Base-by-base conservation (phyloP, 441 rosid genomes). In the Euphorbia celastroides region DNA sequence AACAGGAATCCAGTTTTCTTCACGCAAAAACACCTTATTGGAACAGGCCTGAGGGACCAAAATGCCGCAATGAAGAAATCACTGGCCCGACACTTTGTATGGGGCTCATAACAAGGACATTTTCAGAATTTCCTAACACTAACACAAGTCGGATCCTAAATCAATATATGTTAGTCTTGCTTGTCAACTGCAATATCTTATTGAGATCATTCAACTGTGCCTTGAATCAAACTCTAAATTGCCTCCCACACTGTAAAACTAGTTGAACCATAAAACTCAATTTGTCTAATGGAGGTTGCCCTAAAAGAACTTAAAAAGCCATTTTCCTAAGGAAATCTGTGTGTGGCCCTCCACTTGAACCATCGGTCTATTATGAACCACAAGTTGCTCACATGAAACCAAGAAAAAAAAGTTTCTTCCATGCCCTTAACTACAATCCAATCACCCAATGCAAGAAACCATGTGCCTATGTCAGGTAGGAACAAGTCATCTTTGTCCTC, bases 391-490 rank as follows among this genome's bases (percentile, higher is more conserved):
- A 36, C 23, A 58, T 34, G 38, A 34, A 34, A 4, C 30, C 7
- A 9, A 44, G 17, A 31, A 17, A 60, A 72, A 57, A 54, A 58
- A 48, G 27, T 64, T 34, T 63, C 55, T 66, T 72, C 75, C 67
- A 67, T 57, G 25, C 68, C 70, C 27, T 41, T 54, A 44, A 42
- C 77, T 66, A 72, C 67, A 72, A 36, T 50, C 72, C 70, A 79
- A 77, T 70, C 67, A 72, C 70, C 60, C 67, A 64, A 66, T 57
- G 66, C 20, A 61, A 65, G 61, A 28, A 64, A 64, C 79, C 74
- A 79, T 68, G 73, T 80, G 84, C 28, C 60, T 59, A 57, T 70
- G 72, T 63, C 77, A 65, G 80, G 74, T 38, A 30, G 71, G 77
- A 65, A 71, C 55, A 64, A 62, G 63, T 74, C 65, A 67, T 68